phyloP scores from a whole-genome alignment of 225 moss, liverwort and hornwort genomes.

The Anthoceros angustus region DNA sequence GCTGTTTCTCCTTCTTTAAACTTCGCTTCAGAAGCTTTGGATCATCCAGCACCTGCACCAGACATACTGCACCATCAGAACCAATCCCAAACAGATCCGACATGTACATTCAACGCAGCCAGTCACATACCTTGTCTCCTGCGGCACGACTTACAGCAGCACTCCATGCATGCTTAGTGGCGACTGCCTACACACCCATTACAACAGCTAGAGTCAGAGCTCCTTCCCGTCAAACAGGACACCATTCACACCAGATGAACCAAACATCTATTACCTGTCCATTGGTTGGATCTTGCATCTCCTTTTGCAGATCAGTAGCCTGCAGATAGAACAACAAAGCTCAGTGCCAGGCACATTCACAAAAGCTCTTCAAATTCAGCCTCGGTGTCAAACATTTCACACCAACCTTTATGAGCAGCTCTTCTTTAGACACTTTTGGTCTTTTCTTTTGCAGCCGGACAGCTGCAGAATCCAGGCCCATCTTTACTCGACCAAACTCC shows the following conservation, averaged over 20 bases:
- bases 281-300: slow-evolving; percentile 81
- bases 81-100: neutral
- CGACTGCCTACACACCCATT: slow-evolving; percentile 36
- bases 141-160: slow-evolving; percentile 81
- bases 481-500: slow-evolving; percentile 78
- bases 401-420: slow-evolving; percentile 60
- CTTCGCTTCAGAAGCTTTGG: slow-evolving; percentile 91
- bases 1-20: slow-evolving; percentile 69
- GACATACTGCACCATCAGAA: neutral
- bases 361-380: neutral
- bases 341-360: neutral
- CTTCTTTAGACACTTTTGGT: slow-evolving; percentile 63
- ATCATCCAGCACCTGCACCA: slow-evolving; percentile 68
- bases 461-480: slow-evolving; percentile 44
- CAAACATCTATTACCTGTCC: slow-evolving; percentile 39
- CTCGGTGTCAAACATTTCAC: no score
- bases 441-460: slow-evolving; percentile 34
- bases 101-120: neutral
- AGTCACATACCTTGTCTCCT: slow-evolving; percentile 60
- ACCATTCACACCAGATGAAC: neutral
- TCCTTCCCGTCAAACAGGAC: neutral
- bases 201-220: neutral
- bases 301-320: slow-evolving; percentile 66
- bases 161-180: slow-evolving; percentile 69
- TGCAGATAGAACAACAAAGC: slow-evolving; percentile 16